Evolutionary conservation across 768 basidiomycete genomes (phyloP).

Genomic region (Mycena galopus): DNA sequence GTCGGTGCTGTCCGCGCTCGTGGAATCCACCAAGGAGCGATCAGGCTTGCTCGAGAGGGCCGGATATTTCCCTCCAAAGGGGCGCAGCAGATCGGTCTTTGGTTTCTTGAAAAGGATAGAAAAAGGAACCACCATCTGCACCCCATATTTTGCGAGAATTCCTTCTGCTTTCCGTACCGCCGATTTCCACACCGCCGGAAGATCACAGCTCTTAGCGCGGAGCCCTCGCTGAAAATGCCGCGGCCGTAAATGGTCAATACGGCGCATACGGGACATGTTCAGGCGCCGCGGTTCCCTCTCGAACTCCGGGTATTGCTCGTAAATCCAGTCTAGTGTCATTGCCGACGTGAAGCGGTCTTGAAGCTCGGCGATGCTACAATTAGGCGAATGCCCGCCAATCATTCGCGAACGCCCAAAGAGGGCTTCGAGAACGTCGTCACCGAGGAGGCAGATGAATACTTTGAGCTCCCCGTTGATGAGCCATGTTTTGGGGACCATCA

Average conservation of each 20-base stretch:
- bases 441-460: too few relatives aligned
- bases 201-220: background rate
- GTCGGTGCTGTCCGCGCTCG: background rate
- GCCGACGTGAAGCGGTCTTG: background rate
- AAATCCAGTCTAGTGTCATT: background rate
- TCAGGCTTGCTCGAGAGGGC: background rate
- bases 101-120: background rate
- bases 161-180: background rate
- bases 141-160: background rate
- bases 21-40: background rate
- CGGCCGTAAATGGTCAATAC: background rate
- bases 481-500: slow-evolving; percentile 2
- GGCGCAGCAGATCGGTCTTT: background rate
- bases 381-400: background rate
- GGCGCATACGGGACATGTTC: background rate
- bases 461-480: slow-evolving; percentile 6
- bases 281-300: background rate
- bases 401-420: background rate
- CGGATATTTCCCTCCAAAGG: background rate
- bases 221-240: background rate
- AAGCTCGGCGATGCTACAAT: background rate
- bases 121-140: background rate
- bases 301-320: background rate
- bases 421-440: background rate
- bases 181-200: background rate